Evolutionary conservation across 176 grass and related monocot genomes (phyloP), one percentile per base, ranked within the genome.

Genomic region (Triticum dicoccoides): DNA sequence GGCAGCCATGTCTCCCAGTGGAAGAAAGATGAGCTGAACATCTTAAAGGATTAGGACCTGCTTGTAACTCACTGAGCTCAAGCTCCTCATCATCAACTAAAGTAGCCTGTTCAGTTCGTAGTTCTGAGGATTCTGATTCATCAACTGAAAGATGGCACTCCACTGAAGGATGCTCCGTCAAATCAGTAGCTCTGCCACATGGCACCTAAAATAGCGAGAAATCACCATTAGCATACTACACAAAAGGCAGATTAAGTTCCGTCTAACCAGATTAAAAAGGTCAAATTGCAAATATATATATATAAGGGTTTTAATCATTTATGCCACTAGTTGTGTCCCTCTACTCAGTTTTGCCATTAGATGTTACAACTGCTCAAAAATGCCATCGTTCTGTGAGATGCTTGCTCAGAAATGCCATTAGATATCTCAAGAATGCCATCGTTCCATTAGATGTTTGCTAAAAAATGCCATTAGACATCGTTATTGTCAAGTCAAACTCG

Each of bases 71-170:
- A 73, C 89, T 88, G 25, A 99, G 90, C 83, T 99, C 97, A 64
- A 99, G 83, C 86, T 97, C 97, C 79, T 99, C 97, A 86, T 99
- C 97, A 76, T 99, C 97, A 75, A 94, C 80, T 79, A 94, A 90
- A 70, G 56, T 83, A 45, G 61, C 52, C 11, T 83, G 80, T 78
- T 91, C 80, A 84, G 44, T 91, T 29, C 62, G 91, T 76, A 82
- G 83, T 82, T 94, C 94, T 62, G 67, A 90, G 8, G 71, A 90
- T 69, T 90, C 81, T 20, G 84, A 73, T 77, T 89, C 71, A 90
- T 93, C 87, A 80, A 88, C 80, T 80, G 90, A 90, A 88, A 99
- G 97, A 82, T 91, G 91, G 65, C 97, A 99, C 39, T 90, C 92
- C 74, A 84, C 78, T 69, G 41, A 34, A 84, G 79, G 61, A 72